These are phyloP conservation scores for Fusarium nygamai DNA, from an alignment of 2,329 filamentous ascomycete species.

Conservation along the genomic window DNA sequence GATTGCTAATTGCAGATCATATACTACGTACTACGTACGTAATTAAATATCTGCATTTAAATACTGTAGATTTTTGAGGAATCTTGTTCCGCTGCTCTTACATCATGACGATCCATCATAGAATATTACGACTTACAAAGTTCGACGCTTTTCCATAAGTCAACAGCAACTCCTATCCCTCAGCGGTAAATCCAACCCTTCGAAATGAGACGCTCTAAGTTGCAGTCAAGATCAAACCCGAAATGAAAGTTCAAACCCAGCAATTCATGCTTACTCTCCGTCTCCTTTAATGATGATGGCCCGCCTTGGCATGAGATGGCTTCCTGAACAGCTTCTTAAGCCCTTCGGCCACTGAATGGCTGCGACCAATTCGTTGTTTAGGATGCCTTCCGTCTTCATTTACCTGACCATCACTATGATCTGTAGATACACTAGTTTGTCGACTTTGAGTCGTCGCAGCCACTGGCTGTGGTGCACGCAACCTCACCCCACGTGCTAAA, in stretches of 20 bases:
- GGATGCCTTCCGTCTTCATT: slow-evolving; percentile 7
- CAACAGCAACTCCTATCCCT: background rate
- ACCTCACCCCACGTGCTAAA: background rate
- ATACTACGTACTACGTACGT: background rate
- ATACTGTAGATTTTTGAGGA: background rate
- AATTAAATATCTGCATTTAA: too few species aligned
- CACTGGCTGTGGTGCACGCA: slow-evolving; percentile 14
- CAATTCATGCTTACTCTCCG: background rate
- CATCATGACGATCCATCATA: slow-evolving; percentile 1
- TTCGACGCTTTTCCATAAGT: background rate
- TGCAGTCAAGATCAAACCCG: background rate
- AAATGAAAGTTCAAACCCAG: background rate
- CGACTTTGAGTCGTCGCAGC: background rate
- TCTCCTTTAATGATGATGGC: background rate
- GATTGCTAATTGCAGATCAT: background rate
- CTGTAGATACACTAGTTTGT: slow-evolving; percentile 11
- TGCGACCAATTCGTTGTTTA: slow-evolving; percentile 38
- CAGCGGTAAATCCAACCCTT: background rate
- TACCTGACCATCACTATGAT: background rate
- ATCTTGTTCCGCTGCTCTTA: background rate
- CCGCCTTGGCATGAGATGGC: slow-evolving; percentile 30
- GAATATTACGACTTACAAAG: slow-evolving; percentile 3
- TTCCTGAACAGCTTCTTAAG: slow-evolving; percentile 54
- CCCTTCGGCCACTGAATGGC: slow-evolving; percentile 50
- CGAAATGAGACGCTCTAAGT: background rate